Evolutionary conservation across 441 rosid genomes (phyloP), one percentile per base, ranked within the genome.

Genomic region (Syzygium syzygioides): DNA sequence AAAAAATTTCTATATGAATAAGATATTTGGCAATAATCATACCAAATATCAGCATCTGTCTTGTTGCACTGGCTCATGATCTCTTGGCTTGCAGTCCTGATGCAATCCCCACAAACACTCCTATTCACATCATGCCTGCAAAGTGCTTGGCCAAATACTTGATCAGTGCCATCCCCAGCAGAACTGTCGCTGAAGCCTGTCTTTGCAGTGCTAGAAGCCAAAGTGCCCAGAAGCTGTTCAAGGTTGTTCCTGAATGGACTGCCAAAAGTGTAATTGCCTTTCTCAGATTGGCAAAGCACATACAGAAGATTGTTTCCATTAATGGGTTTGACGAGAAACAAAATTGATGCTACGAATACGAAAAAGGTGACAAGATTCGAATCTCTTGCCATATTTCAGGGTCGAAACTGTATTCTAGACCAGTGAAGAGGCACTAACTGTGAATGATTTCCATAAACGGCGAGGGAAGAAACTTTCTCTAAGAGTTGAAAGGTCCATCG

Each of bases 101-200:
- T 89, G 54, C 95, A 95, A 15, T 90, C 88, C 13, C 64, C 87
- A 85, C 95, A 95, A 6, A 4, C 25, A 10, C 41, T 84, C 25
- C 88, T 52, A 28, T 89, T 52, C 37, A 86, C 60, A 87, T 95
- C 95, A 1, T 91, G 94, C 1, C 95, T 93, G 93, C 98, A 96
- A 79, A 94, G 94, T 55, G 90, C 93, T 86, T 92, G 87, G 53
- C 93, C 94, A 52, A 90, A 90, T 85, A 91, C 84, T 28, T 41
- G 8, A 48, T 20, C n/a, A 34, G 2, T 28, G 34, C 32, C 48
- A 12, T 79, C 60, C 52, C 94, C 93, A 5, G 87, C 60, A 28
- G 91, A 55, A 34, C 50, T 86, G 13, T 54, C 28, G 66, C n/a
- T 53, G 71, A 87, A 92, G 92, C 56, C 30, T 28, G 85, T 41